Evolutionary conservation across 371 early-diverging fungal species (phyloP).

Genomic region (Mortierella sp.): DNA sequence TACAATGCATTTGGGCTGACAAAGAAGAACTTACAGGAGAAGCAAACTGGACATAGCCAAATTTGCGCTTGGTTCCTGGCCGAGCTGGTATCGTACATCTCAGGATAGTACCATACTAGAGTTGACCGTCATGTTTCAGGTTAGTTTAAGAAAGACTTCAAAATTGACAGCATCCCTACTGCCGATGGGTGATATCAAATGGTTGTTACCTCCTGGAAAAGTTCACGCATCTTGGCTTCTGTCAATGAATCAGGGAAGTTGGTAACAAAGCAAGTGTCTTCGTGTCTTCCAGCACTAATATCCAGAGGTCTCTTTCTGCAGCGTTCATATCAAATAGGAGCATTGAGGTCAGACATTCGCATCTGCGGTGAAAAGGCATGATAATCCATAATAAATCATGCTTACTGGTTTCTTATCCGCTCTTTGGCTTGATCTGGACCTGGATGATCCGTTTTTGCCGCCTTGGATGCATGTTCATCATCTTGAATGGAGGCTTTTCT

Average conservation of each 20-base stretch:
- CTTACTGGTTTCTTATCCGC: not conserved
- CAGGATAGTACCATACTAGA: conserved; percentile 33
- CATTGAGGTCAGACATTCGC: no score
- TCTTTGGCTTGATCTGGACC: not conserved
- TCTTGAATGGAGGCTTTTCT: conserved; percentile 23
- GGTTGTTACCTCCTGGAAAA: conserved; percentile 45
- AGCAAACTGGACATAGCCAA: conserved; percentile 37
- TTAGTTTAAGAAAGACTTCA: no score
- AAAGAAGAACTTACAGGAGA: conserved; percentile 20
- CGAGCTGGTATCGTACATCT: conserved; percentile 23
- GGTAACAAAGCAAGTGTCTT: conserved; percentile 41
- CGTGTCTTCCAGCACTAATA: conserved; percentile 32
- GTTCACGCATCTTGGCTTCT: conserved; percentile 16
- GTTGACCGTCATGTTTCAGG: not conserved
- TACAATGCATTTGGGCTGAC: not conserved
- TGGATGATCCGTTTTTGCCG: conserved; percentile 15
- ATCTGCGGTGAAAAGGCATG: not conserved
- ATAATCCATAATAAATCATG: no score
- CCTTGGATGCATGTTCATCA: conserved; percentile 6
- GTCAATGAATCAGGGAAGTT: conserved; percentile 32
- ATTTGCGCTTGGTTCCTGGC: conserved; percentile 4
- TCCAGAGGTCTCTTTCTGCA: conserved; percentile 11
- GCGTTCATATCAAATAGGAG: not conserved
- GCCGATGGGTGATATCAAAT: no score
- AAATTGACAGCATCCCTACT: no score